These are phyloP conservation scores for Neoascochyta sp. DNA, from an alignment of 2,329 filamentous ascomycete species.

Conservation along the genomic window DNA sequence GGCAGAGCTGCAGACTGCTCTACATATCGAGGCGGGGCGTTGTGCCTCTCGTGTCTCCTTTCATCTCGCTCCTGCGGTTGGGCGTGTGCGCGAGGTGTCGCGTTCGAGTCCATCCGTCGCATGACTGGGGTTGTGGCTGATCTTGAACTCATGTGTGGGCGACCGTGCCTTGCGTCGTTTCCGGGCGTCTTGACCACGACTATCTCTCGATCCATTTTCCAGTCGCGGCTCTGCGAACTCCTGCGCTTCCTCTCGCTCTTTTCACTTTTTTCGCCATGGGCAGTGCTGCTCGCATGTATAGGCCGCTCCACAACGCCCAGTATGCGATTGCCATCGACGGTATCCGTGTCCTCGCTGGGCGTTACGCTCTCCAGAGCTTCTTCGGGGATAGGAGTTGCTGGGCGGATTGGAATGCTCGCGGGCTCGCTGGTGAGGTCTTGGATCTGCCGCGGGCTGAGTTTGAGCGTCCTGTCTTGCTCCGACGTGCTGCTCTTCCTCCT, in stretches of 20 bases:
- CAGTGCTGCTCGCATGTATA: conserved; percentile 5
- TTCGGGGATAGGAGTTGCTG: conserved; percentile 39
- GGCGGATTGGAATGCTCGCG: conserved; percentile 51
- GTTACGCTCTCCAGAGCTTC: conserved; percentile 26
- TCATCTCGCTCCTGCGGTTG: conserved; percentile 23
- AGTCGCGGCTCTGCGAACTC: conserved; percentile 9
- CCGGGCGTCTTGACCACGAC: conserved; percentile 29
- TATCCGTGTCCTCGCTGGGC: conserved; percentile 13
- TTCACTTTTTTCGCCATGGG: too few relatives aligned
- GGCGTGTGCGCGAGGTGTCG: conserved; percentile 26
- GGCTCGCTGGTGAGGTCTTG: conserved; percentile 54
- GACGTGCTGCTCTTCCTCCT: conserved; percentile 36
- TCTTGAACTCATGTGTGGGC: conserved; percentile 32
- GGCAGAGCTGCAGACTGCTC: conserved; percentile 50
- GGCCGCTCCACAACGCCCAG: conserved; percentile 20
- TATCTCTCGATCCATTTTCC: conserved; percentile 24
- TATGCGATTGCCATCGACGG: conserved; percentile 14
- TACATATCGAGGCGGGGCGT: conserved; percentile 41
- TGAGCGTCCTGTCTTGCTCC: conserved; percentile 45
- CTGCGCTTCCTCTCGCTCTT: conserved; percentile 2
- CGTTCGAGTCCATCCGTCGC: conserved; percentile 32
- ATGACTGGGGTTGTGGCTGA: conserved; percentile 39
- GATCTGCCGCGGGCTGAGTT: conserved; percentile 54
- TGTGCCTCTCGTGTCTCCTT: conserved; percentile 6
- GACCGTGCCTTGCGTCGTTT: conserved; percentile 19